phyloP scores from a whole-genome alignment of 2,329 filamentous ascomycete species.

The Tetracladium maxilliforme region DNA sequence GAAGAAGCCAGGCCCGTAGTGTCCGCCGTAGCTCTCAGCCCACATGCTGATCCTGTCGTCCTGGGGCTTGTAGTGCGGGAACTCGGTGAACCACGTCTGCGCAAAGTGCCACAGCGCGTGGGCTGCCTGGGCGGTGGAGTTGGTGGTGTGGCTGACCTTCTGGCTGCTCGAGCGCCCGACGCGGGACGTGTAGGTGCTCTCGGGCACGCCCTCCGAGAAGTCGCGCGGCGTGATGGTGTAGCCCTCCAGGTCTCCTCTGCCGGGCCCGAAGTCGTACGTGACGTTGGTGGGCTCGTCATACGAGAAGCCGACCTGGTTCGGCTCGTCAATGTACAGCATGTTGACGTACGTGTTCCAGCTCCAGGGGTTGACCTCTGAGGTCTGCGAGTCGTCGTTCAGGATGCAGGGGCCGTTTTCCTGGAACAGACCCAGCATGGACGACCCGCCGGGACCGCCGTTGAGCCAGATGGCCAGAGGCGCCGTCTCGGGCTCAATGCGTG shows the following conservation, averaged over 20 bases:
- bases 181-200: too few species aligned
- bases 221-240: too few species aligned
- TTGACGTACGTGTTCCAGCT: constrained; percentile 50
- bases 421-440: constrained; percentile 51
- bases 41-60: constrained; percentile 47
- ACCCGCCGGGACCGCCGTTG: constrained; percentile 51
- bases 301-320: constrained; percentile 55
- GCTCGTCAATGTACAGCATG: constrained; percentile 42
- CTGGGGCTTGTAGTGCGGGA: constrained; percentile 35
- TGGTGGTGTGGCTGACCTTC: constrained; percentile 23
- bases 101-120: constrained; percentile 42
- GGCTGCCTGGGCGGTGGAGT: constrained; percentile 35
- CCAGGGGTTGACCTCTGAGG: constrained; percentile 35
- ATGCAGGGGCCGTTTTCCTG: constrained; percentile 40
- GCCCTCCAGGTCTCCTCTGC: too few species aligned
- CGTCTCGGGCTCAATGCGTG: constrained; percentile 26
- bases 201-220: too few species aligned
- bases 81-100: constrained; percentile 42
- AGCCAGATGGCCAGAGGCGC: constrained; percentile 46
- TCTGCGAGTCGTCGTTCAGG: constrained; percentile 31
- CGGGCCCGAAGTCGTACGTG: too few species aligned
- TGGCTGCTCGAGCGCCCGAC: too few species aligned
- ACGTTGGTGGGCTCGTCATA: constrained; percentile 49
- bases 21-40: constrained; percentile 55
- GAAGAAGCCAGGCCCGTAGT: constrained; percentile 54